Conservation (phyloP, 352 stramenopile species). For the Pythium grandisporangium region DNA sequence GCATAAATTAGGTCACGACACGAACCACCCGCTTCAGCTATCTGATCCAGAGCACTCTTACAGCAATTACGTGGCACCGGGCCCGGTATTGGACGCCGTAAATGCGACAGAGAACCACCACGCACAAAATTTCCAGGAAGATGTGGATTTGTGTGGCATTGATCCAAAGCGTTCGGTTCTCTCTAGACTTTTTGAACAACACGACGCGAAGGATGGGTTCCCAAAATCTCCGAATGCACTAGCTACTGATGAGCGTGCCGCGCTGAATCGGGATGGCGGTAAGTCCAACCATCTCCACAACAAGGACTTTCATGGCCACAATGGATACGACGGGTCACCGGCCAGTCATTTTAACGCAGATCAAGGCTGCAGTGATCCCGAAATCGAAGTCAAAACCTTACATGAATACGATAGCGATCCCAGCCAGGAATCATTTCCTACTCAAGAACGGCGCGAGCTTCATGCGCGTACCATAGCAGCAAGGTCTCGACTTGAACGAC, state of each 20-base stretch:
- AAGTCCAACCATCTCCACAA: background rate
- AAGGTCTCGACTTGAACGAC: slow-evolving; percentile 6
- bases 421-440: background rate
- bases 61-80: no score
- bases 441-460: background rate
- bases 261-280: background rate
- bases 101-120: no score
- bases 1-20: no score
- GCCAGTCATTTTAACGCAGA: background rate
- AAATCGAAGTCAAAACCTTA: background rate
- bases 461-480: background rate
- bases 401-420: slow-evolving; percentile 1
- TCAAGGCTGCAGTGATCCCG: no score
- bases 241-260: no score
- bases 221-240: no score
- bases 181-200: no score
- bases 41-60: no score
- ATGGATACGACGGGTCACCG: background rate
- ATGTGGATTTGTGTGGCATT: background rate
- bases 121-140: background rate
- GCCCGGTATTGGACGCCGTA: no score
- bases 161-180: no score
- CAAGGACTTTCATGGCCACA: background rate
- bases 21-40: no score
- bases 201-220: no score